phyloP scores from a whole-genome alignment of 2,329 filamentous ascomycete species.

The Cryphonectria naterciae region DNA sequence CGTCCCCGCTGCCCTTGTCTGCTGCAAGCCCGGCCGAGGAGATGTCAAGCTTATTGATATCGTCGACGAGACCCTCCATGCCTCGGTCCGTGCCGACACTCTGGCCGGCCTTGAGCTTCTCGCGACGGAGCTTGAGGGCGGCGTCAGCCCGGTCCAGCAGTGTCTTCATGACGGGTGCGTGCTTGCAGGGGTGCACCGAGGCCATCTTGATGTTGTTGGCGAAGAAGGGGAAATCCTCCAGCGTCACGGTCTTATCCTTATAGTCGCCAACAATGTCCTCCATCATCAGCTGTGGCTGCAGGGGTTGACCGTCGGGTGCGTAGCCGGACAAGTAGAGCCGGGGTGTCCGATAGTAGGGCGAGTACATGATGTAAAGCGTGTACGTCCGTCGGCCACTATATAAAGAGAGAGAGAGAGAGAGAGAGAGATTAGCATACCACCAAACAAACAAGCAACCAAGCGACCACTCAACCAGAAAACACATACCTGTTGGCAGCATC shows the following conservation, averaged over 20 bases:
- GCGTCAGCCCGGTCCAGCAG: conserved; percentile 94
- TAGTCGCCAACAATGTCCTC: conserved; percentile 47
- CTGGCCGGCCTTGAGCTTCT: conserved; percentile 73
- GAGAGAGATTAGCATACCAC: conserved; percentile 18
- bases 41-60: conserved; percentile 69
- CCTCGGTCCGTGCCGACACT: conserved; percentile 56
- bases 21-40: conserved; percentile 49
- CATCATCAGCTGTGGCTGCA: conserved; percentile 44
- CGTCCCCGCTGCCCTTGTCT: conserved; percentile 56
- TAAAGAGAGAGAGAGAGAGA: conserved; percentile 27
- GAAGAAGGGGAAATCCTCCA: conserved; percentile 97
- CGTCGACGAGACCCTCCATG: conserved; percentile 85
- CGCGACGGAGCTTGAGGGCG: conserved; percentile 83
- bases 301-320: conserved; percentile 67
- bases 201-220: conserved; percentile 93
- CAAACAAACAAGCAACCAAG: neutral
- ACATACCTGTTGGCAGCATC: conserved; percentile 51
- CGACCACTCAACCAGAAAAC: neutral
- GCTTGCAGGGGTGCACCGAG: conserved; percentile 94
- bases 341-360: conserved; percentile 93
- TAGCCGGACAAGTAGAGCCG: conserved; percentile 95
- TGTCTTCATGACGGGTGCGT: conserved; percentile 97
- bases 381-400: conserved; percentile 85
- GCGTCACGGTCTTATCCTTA: conserved; percentile 83
- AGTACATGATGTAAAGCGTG: conserved; percentile 97